Evolutionary conservation across 192 early-diverging fungal species (phyloP).

Genomic region (Gaertneriomyces semiglobifer): DNA sequence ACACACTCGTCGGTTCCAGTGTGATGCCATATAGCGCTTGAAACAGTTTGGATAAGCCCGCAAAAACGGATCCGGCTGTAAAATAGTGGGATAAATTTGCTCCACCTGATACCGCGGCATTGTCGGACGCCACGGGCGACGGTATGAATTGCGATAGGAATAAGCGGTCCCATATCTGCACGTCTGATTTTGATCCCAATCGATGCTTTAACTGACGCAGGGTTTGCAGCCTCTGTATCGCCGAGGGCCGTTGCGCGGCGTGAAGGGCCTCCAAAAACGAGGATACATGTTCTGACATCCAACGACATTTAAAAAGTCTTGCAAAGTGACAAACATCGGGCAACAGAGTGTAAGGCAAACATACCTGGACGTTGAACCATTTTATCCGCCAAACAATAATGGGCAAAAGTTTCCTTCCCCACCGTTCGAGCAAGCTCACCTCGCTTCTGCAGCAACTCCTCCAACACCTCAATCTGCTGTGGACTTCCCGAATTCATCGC

Average conservation of each 20-base stretch:
- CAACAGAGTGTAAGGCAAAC: not conserved
- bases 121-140: not conserved
- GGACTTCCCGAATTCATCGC: slow-evolving; percentile 69
- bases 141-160: slow-evolving; percentile 54
- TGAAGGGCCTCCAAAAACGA: slow-evolving; percentile 74
- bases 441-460: slow-evolving; percentile 70
- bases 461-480: slow-evolving; percentile 65
- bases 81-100: slow-evolving; percentile 67
- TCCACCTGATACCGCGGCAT: slow-evolving; percentile 9
- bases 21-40: slow-evolving; percentile 81
- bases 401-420: slow-evolving; percentile 76
- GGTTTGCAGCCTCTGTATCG: too few species aligned
- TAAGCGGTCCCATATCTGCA: slow-evolving; percentile 83
- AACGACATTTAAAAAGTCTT: slow-evolving; percentile 1
- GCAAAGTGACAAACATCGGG: not conserved
- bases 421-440: slow-evolving; percentile 70
- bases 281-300: slow-evolving; percentile 64
- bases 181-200: not conserved
- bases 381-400: slow-evolving; percentile 84
- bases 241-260: too few species aligned
- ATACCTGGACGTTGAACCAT: slow-evolving; percentile 83
- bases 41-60: slow-evolving; percentile 84
- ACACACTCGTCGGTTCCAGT: slow-evolving; percentile 61
- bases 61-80: slow-evolving; percentile 82
- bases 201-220: too few species aligned